Evolutionary conservation across 768 basidiomycete species (phyloP).

Genomic region (Epithele typhae): DNA sequence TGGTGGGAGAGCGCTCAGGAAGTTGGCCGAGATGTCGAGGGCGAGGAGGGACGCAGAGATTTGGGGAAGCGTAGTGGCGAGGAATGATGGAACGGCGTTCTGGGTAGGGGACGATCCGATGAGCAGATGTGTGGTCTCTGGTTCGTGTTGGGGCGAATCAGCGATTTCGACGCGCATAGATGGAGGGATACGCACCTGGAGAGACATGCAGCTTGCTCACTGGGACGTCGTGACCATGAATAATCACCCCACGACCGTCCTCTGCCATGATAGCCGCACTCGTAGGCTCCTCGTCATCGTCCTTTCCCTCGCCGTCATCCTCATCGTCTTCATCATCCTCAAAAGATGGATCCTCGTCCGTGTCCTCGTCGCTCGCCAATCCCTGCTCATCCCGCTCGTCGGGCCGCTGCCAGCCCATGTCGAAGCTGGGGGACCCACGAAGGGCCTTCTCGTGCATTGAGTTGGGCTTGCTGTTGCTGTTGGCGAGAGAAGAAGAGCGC

Average conservation of each 20-base stretch:
- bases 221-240: constrained; percentile 61
- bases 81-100: constrained; percentile 71
- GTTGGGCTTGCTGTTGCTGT: constrained; percentile 37
- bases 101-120: constrained; percentile 79
- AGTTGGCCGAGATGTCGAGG: constrained; percentile 90
- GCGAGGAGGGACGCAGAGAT: constrained; percentile 80
- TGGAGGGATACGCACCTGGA: constrained; percentile 50
- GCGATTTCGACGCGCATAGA: neutral
- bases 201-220: constrained; percentile 61
- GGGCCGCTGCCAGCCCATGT: constrained; percentile 69
- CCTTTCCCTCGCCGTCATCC: constrained; percentile 46
- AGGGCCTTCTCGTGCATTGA: constrained; percentile 34
- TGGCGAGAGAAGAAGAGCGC: constrained; percentile 63
- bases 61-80: constrained; percentile 64
- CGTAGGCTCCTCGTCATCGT: constrained; percentile 64
- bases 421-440: constrained; percentile 68
- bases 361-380: constrained; percentile 50
- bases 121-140: constrained; percentile 92
- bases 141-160: constrained; percentile 3
- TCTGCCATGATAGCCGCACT: constrained; percentile 77
- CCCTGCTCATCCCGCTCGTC: constrained; percentile 68
- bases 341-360: constrained; percentile 36
- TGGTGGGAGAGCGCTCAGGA: constrained; percentile 78
- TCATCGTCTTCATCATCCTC: constrained; percentile 44
- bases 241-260: constrained; percentile 80